Evolutionary conservation across 345 rosid genomes (phyloP).

Genomic region (rapeseed (Brassica napus)): DNA sequence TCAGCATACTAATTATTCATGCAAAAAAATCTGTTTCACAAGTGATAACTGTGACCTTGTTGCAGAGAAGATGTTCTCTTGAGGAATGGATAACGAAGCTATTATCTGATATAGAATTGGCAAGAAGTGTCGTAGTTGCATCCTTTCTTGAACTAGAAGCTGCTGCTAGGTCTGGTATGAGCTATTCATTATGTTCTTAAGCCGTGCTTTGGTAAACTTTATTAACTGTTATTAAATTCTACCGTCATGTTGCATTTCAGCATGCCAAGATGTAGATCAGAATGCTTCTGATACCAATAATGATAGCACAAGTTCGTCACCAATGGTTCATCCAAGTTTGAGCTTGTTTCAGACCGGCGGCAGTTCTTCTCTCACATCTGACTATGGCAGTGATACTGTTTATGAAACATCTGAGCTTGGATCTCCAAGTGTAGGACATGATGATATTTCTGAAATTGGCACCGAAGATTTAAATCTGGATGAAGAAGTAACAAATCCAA

Average conservation of each 20-base stretch:
- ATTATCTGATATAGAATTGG: constrained; percentile 87
- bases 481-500: constrained; percentile 78
- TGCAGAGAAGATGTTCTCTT: constrained; percentile 89
- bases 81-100: constrained; percentile 98
- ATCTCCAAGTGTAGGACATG: constrained; percentile 68
- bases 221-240: constrained; percentile 3
- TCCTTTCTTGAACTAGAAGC: constrained; percentile 98
- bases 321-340: constrained; percentile 50
- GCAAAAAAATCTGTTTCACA: constrained; percentile 8
- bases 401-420: constrained; percentile 90
- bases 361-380: constrained; percentile 75
- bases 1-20: constrained; percentile 9
- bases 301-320: constrained; percentile 47
- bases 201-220: constrained; percentile 11
- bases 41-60: neutral
- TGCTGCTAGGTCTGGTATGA: constrained; percentile 95
- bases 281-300: constrained; percentile 54
- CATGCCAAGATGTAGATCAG: constrained; percentile 53
- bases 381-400: constrained; percentile 91
- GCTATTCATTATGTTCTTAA: constrained; percentile 29
- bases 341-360: constrained; percentile 57
- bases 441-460: constrained; percentile 68
- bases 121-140: constrained; percentile 84
- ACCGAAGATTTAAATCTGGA: constrained; percentile 68
- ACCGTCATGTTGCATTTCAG: constrained; percentile 48